Conservation (phyloP, 2,329 filamentous ascomycete species). For the Aspergillus phoenicis region DNA sequence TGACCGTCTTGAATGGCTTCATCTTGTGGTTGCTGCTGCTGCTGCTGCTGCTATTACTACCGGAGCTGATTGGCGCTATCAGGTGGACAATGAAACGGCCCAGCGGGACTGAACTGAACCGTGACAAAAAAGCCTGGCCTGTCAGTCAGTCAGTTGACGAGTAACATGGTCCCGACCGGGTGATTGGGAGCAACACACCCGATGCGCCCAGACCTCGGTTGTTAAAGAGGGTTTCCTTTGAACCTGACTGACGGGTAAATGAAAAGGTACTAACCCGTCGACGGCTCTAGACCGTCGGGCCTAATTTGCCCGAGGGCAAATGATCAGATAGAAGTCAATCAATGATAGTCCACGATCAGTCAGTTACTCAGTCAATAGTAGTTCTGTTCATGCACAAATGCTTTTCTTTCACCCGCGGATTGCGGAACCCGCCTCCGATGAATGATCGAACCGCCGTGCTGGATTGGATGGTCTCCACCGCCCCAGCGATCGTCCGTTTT, state of each 20-base stretch:
- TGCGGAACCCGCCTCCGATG: conserved; percentile 8
- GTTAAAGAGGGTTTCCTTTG: neutral
- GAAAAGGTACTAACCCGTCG: neutral
- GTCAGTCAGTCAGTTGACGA: neutral
- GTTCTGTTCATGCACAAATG: neutral
- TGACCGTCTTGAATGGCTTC: neutral
- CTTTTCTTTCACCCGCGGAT: neutral
- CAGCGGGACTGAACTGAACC: neutral
- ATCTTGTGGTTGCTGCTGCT: neutral
- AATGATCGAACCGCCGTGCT: conserved; percentile 23
- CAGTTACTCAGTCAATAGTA: conserved; percentile 5
- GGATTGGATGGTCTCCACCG: conserved; percentile 17
- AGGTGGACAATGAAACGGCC: neutral
- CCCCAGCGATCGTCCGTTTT: conserved; percentile 13
- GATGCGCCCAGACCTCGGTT: neutral
- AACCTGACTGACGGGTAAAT: conserved; percentile 1
- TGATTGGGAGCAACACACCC: neutral
- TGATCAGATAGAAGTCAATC: neutral
- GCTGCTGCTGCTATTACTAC: neutral
- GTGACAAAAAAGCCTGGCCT: neutral
- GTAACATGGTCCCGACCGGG: neutral
- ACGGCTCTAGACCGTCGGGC: conserved; percentile 4
- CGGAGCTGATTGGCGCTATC: neutral
- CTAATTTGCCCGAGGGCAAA: conserved; percentile 6
- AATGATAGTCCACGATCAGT: neutral